These are phyloP conservation scores for Termitomyces sp. DNA, from an alignment of 768 basidiomycete species.

Conservation along the genomic window DNA sequence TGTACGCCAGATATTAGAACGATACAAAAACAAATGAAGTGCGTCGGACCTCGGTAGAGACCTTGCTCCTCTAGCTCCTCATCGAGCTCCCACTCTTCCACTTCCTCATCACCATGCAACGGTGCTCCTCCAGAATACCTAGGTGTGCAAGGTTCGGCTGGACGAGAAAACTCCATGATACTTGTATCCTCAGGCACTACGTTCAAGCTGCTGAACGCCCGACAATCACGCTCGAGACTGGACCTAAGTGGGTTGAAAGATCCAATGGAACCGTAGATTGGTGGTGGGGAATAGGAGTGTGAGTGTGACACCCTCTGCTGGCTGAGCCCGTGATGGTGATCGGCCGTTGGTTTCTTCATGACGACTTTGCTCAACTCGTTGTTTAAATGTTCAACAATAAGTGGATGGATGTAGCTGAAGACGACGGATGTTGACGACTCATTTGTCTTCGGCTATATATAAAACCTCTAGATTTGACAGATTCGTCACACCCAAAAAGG, in stretches of 20 bases:
- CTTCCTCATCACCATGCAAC: conserved; percentile 23
- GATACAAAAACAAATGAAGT: not conserved
- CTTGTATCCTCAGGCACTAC: conserved; percentile 12
- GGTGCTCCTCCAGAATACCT: conserved; percentile 14
- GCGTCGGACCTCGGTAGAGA: conserved; percentile 38
- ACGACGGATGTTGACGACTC: not conserved
- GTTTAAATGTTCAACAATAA: too few species aligned
- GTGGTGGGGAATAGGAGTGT: not conserved
- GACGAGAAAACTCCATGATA: conserved; percentile 9
- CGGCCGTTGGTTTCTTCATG: not conserved
- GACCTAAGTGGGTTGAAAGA: too few species aligned
- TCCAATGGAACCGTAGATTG: not conserved
- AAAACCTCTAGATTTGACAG: not conserved
- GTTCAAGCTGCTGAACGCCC: not conserved
- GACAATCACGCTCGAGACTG: conserved; percentile 1
- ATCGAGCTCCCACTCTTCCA: conserved; percentile 28
- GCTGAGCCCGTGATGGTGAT: not conserved
- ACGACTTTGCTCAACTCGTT: not conserved
- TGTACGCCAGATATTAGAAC: conserved; percentile 19
- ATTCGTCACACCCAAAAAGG: not conserved
- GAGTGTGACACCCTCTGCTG: not conserved
- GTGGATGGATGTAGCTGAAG: not conserved
- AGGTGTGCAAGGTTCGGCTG: not conserved
- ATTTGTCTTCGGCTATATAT: not conserved
- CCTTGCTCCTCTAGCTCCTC: conserved; percentile 45